phyloP scores from a whole-genome alignment of 2,329 filamentous ascomycete genomes.

The Cladophialophora yegresii region DNA sequence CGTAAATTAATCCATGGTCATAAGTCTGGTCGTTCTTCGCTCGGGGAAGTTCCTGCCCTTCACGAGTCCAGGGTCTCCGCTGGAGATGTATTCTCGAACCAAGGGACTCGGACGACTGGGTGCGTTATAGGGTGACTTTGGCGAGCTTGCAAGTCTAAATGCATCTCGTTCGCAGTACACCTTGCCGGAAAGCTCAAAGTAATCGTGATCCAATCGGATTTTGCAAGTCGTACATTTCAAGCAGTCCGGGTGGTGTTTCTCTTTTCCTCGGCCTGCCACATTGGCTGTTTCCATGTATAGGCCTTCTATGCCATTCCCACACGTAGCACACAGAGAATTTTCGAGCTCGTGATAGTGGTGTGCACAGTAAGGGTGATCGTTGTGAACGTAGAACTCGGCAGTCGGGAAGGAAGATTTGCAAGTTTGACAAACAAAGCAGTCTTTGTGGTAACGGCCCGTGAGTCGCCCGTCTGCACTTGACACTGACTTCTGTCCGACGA shows the following conservation, averaged over 20 bases:
- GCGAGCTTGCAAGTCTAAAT: constrained; percentile 48
- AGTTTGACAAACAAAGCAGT: constrained; percentile 87
- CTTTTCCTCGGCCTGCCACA: constrained; percentile 40
- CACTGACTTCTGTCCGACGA: constrained; percentile 74
- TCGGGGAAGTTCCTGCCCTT: constrained; percentile 50
- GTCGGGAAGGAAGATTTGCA: constrained; percentile 81
- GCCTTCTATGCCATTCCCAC: constrained; percentile 85
- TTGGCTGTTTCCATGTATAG: constrained; percentile 83
- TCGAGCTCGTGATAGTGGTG: constrained; percentile 92
- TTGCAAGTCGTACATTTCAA: constrained; percentile 78
- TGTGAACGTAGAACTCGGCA: constrained; percentile 86
- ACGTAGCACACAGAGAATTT: constrained; percentile 77
- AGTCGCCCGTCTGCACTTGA: constrained; percentile 90
- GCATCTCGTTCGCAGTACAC: constrained; percentile 89
- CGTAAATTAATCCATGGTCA: constrained; percentile 41
- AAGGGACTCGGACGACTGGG: constrained; percentile 36
- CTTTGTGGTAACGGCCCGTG: constrained; percentile 90
- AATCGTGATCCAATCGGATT: constrained; percentile 73
- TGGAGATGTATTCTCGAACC: constrained; percentile 37
- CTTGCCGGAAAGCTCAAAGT: constrained; percentile 81
- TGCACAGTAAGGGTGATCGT: constrained; percentile 86
- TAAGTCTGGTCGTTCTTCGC: constrained; percentile 52
- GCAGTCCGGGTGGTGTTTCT: constrained; percentile 85
- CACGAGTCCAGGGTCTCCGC: constrained; percentile 34
- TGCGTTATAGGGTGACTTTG: constrained; percentile 34